Base-by-base conservation (phyloP, 2,329 filamentous ascomycete genomes). In the Alternaria consortialis region DNA sequence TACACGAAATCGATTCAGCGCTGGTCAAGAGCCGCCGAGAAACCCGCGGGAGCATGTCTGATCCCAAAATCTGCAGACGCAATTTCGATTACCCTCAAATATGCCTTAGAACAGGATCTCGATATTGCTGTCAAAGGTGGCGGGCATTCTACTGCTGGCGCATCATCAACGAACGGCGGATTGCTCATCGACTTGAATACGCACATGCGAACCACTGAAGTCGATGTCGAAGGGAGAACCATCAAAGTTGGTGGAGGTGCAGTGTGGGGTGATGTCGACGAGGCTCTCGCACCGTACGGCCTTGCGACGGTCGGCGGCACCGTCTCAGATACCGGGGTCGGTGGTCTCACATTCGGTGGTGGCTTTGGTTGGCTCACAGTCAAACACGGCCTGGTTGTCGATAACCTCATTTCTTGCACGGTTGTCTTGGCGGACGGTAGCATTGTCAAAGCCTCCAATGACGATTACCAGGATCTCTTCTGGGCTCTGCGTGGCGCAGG, bases 401-500 rank as follows among this genome's bases (percentile, higher is more conserved):
- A 88, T 67, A 82, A 87, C 44, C 80, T 86, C 29, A 59, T 86
- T 17, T 83, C 81, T 0, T 73, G 84, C 70, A 80, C 83, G 23
- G 69, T 87, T 1, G 84, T 87, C 0, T 77, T 86, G 1, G 83
- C 84, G 9, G 73, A 84, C 60, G 85, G 85, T 13, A 78, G 67
- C 12, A 64, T 71, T 4, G 80, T 76, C 0, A 71, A 84, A 6
- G 68, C 79, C 58, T 70, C 73, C 3, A 20, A 25, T 1, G 72
- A 75, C 17, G 17, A 60, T 2, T 20, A 60, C 0, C 80, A 80
- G 0, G 84, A 87, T 34, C 80, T 88, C 11, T 87, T 80, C 68
- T 88, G 85, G 85, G 85, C 77, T 1, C 78, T 88, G 58, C 78
- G 79, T 44, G 86, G 86, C 7, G 86, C 85, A 4, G 86, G 85